Evolutionary conservation across 106 monocot genomes (phyloP).

Genomic region (Xerophyta viscosa): DNA sequence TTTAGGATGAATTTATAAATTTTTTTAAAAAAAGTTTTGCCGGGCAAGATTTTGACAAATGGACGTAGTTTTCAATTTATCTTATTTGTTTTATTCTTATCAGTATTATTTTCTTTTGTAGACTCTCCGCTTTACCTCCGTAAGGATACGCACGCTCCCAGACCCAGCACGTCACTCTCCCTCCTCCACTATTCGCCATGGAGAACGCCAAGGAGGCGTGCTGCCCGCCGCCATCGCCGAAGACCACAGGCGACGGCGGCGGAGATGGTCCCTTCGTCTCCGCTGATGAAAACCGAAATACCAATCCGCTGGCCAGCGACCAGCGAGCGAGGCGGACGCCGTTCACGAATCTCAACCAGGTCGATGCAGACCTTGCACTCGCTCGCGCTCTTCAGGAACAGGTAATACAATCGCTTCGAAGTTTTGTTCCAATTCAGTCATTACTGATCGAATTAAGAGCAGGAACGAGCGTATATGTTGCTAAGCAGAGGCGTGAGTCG

Average conservation of each 20-base stretch:
- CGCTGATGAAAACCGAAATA: not conserved
- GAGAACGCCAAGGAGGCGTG: not conserved
- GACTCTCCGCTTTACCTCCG: too few relatives aligned
- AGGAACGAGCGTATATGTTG: constrained; percentile 99
- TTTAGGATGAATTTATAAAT: too few relatives aligned
- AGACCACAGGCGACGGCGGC: not conserved
- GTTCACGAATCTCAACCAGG: constrained; percentile 85
- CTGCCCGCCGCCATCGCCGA: not conserved
- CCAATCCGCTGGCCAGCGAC: constrained; percentile 2
- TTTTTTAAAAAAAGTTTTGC: too few relatives aligned
- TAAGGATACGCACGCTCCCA: not conserved
- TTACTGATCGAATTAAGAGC: constrained; percentile 2
- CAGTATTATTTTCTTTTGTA: too few relatives aligned
- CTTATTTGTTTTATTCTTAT: too few relatives aligned
- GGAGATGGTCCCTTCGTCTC: not conserved
- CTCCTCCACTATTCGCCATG: not conserved
- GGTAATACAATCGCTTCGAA: constrained; percentile 17
- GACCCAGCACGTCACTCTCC: not conserved
- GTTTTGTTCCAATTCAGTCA: not conserved
- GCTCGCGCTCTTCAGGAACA: constrained; percentile 90
- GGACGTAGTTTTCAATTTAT: too few relatives aligned
- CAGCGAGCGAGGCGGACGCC: constrained; percentile 36
- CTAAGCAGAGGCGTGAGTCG: constrained; percentile 47
- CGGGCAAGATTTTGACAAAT: too few relatives aligned
- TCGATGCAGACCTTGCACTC: constrained; percentile 91